Conservation (phyloP, 768 basidiomycete genomes). For the Favolaschia claudopus region DNA sequence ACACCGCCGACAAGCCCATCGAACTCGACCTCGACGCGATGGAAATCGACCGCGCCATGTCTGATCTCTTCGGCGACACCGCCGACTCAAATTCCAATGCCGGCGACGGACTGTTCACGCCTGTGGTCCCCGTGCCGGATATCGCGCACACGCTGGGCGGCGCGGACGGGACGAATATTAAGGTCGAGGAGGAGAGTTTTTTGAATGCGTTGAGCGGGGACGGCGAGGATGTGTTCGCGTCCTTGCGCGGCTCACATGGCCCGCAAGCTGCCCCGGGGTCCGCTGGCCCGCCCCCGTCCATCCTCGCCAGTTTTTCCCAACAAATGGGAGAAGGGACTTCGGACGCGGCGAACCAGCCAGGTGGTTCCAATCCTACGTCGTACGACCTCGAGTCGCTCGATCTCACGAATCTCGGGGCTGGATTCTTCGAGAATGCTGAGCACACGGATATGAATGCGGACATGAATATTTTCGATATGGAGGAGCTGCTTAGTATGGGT, state of each 20-base stretch:
- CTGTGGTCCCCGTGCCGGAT: constrained; percentile 35
- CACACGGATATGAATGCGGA: constrained; percentile 40
- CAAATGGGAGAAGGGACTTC: constrained; percentile 31
- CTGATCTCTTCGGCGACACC: constrained; percentile 63
- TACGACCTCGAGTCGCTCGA: constrained; percentile 62
- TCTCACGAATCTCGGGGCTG: constrained; percentile 50
- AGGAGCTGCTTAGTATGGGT: constrained; percentile 58
- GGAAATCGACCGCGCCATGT: constrained; percentile 70
- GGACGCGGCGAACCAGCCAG: constrained; percentile 28
- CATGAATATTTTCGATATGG: constrained; percentile 65
- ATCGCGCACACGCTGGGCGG: constrained; percentile 16
- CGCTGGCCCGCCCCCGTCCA: constrained; percentile 34
- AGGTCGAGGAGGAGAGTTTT: constrained; percentile 45
- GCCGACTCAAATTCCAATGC: constrained; percentile 44
- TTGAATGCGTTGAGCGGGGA: constrained; percentile 37
- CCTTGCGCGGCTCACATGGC: too few relatives aligned
- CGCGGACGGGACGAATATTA: constrained; percentile 25
- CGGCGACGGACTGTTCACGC: constrained; percentile 61
- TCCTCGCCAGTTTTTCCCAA: constrained; percentile 56
- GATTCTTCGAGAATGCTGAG: constrained; percentile 48
- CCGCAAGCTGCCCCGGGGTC: too few relatives aligned
- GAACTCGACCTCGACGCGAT: constrained; percentile 77
- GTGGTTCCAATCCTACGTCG: constrained; percentile 28
- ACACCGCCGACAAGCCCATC: constrained; percentile 81
- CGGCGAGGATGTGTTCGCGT: constrained; percentile 43